These are phyloP conservation scores for Vigna unguiculata DNA, from an alignment of 306 rosid species.

Conservation along the genomic window DNA sequence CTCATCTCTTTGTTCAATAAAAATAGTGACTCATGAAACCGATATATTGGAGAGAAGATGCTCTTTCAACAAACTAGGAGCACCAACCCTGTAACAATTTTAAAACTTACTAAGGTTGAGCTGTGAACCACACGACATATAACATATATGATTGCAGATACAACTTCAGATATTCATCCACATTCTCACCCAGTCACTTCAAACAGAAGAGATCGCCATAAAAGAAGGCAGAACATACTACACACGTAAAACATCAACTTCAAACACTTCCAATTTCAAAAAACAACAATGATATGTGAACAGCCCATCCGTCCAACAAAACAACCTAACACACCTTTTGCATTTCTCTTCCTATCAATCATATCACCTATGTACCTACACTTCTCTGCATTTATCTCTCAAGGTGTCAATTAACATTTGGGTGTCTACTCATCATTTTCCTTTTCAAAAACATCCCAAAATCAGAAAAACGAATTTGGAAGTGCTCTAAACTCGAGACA, in stretches of 20 bases:
- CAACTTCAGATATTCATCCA: slow-evolving; percentile 16
- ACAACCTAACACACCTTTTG: background rate
- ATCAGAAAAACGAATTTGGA: background rate
- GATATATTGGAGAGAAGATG: slow-evolving; percentile 12
- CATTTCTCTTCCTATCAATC: background rate
- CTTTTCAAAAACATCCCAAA: background rate
- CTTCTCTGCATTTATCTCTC: background rate
- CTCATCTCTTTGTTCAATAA: slow-evolving; percentile 51
- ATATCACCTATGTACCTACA: background rate
- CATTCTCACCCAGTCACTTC: slow-evolving; percentile 3
- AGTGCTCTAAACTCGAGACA: background rate
- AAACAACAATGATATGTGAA: background rate
- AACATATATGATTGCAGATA: slow-evolving; percentile 12
- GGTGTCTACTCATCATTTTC: background rate
- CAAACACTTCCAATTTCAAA: background rate
- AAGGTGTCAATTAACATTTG: background rate
- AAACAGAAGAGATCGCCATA: slow-evolving; percentile 3
- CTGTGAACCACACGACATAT: background rate
- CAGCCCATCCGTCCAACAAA: background rate
- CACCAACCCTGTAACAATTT: slow-evolving; percentile 45
- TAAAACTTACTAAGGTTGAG: slow-evolving; percentile 12
- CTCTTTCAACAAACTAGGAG: slow-evolving; percentile 20
- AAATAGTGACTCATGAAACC: slow-evolving; percentile 38
- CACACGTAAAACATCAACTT: background rate
- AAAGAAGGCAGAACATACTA: slow-evolving; percentile 3